Base-by-base conservation (phyloP, 495 filamentous ascomycete genomes). In the Mytilinidion resinicola region DNA sequence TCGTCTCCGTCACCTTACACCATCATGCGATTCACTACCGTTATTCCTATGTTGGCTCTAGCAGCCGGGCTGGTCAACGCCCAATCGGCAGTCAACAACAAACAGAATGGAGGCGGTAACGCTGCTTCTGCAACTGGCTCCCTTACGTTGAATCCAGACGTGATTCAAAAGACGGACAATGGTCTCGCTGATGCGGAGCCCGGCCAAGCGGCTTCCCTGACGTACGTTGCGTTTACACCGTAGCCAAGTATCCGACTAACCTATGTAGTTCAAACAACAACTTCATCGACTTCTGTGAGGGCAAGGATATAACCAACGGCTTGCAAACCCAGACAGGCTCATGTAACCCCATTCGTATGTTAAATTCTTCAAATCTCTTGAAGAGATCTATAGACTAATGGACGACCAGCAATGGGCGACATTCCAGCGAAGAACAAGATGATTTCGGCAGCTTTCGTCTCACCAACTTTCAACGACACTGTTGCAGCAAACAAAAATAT, bases 301-400 rank as follows among this genome's bases (percentile, higher is more conserved):
- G 85, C 41, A 75, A 86, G 72, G 81, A 77, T n/a, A 50, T 84
- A 55, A 89, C 85, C 51, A 89, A 89, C 66, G 86, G 86, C 66
- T 67, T 76, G 21, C 86, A 89, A 69, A 72, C 80, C 53, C 75
- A 77, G 52, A 65, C 56, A 12, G 86, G 86, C n/a, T 89, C 86
- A 43, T 89, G 86, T 72, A 89, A 89, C 68, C 83, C 83, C 41
- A 76, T 79, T 59, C 62, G 75, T 77, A 67, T 41, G 75, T 66
- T 3, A 30, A 30, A 2, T 6, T 30, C 6, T 30, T 30, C 25
- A n/a, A n/a, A n/a, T n/a, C 25, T 30, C 25, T 3, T 30, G 25
- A 2, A 30, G 6, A 30, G 25, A 30, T 48, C 36, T 19, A 9
- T 6, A 14, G 10, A 19, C 41, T 19, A 10, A 8, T 15, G 12